phyloP scores from a whole-genome alignment of 78 protist genomes.

The Monocercomonoides exilis region DNA sequence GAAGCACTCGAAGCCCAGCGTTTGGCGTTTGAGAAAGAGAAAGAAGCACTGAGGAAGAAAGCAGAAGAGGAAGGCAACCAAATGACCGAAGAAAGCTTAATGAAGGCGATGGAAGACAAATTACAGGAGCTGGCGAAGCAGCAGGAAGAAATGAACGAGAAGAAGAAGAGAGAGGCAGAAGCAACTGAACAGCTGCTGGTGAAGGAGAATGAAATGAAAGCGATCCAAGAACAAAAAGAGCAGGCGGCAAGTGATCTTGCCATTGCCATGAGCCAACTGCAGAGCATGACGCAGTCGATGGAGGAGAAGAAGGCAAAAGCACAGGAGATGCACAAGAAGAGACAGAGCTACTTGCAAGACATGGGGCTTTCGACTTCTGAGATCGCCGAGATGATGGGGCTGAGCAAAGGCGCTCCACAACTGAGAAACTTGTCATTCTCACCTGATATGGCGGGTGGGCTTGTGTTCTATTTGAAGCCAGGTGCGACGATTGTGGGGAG shows the following conservation, averaged over 20 bases:
- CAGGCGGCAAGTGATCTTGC: neutral
- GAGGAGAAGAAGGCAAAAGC: neutral
- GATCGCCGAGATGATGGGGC: neutral
- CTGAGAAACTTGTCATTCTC: neutral
- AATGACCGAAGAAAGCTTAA: neutral
- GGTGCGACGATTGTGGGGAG: neutral
- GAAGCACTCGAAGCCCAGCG: neutral
- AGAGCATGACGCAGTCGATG: neutral
- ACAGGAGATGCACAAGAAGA: neutral
- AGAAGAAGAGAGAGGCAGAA: neutral
- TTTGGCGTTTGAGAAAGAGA: neutral
- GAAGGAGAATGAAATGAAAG: neutral
- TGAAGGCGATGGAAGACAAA: neutral
- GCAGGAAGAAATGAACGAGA: neutral
- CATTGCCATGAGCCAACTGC: neutral
- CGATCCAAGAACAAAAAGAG: neutral
- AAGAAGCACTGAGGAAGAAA: no score
- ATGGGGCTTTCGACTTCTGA: neutral
- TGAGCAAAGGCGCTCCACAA: neutral
- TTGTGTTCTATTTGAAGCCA: neutral
- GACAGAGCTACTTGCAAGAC: neutral
- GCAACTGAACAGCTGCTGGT: neutral
- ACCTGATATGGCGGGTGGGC: neutral
- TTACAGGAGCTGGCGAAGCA: neutral
- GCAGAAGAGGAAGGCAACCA: neutral